Evolutionary conservation across 148 eudicot species (phyloP).

Genomic region (Persicaria tinctoria): DNA sequence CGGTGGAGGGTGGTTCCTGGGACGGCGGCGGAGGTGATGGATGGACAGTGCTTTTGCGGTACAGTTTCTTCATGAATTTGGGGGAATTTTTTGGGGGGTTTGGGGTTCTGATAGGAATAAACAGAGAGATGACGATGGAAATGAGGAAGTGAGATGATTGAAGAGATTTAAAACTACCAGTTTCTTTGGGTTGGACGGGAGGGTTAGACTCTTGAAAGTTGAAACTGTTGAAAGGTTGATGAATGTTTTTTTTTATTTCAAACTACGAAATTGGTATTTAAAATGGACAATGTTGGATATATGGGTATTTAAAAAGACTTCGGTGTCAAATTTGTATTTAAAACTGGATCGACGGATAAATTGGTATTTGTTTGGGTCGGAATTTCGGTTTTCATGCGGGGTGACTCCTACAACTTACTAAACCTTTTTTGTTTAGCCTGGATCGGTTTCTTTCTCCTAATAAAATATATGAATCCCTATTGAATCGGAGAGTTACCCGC

Average conservation of each 20-base stretch:
- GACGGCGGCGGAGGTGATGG: conserved; percentile 49
- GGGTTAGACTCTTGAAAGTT: background rate
- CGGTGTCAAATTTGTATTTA: no score
- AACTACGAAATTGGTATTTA: background rate
- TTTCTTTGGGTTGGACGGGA: background rate
- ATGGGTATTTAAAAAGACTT: no score
- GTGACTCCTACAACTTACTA: no score
- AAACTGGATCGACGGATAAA: no score
- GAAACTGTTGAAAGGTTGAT: background rate
- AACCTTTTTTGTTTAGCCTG: no score
- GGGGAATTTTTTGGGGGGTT: background rate
- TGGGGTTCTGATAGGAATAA: background rate
- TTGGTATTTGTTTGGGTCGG: no score
- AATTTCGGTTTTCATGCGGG: no score
- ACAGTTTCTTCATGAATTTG: conserved; percentile 53
- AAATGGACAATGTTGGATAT: no score
- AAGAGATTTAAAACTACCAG: background rate
- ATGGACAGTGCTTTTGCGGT: conserved; percentile 53
- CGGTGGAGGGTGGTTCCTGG: conserved; percentile 32
- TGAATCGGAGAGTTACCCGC: no score
- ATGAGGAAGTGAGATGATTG: background rate
- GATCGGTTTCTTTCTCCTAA: no score
- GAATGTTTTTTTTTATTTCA: background rate
- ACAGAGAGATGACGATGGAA: background rate
- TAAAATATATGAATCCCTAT: no score